phyloP scores from a whole-genome alignment of 2,329 filamentous ascomycete species.

The Fusarium sp. region DNA sequence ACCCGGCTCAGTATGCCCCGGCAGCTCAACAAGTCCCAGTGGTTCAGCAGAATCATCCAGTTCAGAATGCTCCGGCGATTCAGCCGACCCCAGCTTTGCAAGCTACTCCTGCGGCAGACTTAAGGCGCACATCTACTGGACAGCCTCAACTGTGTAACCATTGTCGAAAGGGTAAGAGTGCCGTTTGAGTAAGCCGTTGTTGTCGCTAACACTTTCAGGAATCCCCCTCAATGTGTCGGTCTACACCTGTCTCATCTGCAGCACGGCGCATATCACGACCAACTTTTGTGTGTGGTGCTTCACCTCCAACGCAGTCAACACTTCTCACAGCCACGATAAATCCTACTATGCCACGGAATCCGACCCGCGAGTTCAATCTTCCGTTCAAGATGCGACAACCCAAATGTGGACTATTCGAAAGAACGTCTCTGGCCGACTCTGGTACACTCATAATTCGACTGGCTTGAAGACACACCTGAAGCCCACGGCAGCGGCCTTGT shows the following conservation, averaged over 20 bases:
- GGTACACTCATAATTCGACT: constrained; percentile 41
- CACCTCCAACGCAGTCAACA: constrained; percentile 35
- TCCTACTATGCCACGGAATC: constrained; percentile 42
- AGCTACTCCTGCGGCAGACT: neutral
- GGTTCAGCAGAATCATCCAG: neutral
- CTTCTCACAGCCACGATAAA: constrained; percentile 40
- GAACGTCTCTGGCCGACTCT: constrained; percentile 40
- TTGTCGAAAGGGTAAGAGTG: constrained; percentile 31
- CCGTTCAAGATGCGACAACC: constrained; percentile 24
- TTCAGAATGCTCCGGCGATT: neutral
- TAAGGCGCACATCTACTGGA: constrained; percentile 12
- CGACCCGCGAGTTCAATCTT: constrained; percentile 32
- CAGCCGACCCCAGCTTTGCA: neutral
- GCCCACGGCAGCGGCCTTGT: constrained; percentile 21
- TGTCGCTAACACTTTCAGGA: neutral
- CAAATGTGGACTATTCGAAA: constrained; percentile 40
- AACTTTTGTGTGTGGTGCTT: constrained; percentile 44
- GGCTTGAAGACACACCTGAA: constrained; percentile 40
- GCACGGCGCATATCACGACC: constrained; percentile 31
- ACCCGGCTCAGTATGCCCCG: neutral
- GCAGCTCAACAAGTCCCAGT: neutral
- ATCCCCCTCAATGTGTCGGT: constrained; percentile 41
- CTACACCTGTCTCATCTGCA: constrained; percentile 43
- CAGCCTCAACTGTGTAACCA: constrained; percentile 24
- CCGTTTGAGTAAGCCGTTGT: accelerated